Evolutionary conservation across 257 asterid genomes (phyloP), one percentile per base, ranked within the genome.

Genomic region (Vinca minor): DNA sequence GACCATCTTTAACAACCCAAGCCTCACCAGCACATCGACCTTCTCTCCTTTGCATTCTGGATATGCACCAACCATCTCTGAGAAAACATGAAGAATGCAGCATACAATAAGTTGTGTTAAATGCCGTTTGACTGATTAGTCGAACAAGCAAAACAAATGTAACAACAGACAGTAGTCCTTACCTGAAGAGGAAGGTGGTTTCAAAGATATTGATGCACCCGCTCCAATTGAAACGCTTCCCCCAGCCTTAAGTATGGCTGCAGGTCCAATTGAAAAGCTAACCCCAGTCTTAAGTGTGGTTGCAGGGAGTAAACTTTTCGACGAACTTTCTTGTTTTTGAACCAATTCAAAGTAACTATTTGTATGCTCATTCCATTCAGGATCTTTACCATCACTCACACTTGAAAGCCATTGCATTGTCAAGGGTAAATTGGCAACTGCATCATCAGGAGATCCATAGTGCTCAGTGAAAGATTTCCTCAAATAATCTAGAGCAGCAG

Each of bases 41-140:
- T 83, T 83, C 66, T 84, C 95, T 38, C 95, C 97, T 48, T 79
- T 83, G 87, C 97, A 87, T 78, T 87, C 94, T 39, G 74, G 79
- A 61, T 57, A 69, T 63, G 68, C 67, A 34, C 65, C 87, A 53
- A 71, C 63, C 23, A 71, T 64, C 66, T 77, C 96, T 82, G 85
- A 41, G 60, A 20, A n/a, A 46, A 14, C 32, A 60, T 31, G 34
- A 62, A 7, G 25, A 64, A 52, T n/a, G 26, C 35, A 46, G 21
- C 56, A 62, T 15, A 39, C 47, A 14, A 13, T 3, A 42, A 42
- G 47, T 18, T 1, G 52, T 8, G 10, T 36, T 1, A 63, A 34
- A 13, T 20, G 20, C 8, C 18, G 32, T 35, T 8, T 4, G 23
- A 59, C n/a, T 10, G 32, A 8, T 21, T 1, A 42, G 11, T n/a